A percentile compares a stretch with the other conserved stretches of the same genome.
Evolutionary conservation across 345 rosid species (phyloP).

Genomic region (Fremontodendron californicum): DNA sequence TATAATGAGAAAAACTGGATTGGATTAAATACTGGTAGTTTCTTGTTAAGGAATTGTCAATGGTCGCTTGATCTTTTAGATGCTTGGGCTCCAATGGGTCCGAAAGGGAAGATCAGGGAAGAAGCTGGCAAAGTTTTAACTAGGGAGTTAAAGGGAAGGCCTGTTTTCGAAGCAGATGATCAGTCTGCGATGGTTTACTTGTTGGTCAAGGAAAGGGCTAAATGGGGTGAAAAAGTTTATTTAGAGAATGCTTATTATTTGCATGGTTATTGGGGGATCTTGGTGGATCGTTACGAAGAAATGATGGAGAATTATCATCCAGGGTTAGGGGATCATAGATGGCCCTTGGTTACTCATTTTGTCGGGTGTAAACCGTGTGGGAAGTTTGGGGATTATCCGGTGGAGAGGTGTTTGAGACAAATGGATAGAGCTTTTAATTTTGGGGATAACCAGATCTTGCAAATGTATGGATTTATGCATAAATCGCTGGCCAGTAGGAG

Average conservation of each 20-base stretch:
- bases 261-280: constrained; percentile 70
- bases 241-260: constrained; percentile 60
- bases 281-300: constrained; percentile 63
- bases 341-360: constrained; percentile 76
- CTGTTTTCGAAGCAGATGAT: constrained; percentile 64
- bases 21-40: constrained; percentile 65
- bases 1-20: constrained; percentile 68
- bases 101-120: constrained; percentile 57
- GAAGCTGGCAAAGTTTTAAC: constrained; percentile 58
- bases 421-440: constrained; percentile 73
- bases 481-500: constrained; percentile 42
- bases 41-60: constrained; percentile 54
- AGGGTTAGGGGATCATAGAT: constrained; percentile 60
- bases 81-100: constrained; percentile 73
- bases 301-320: constrained; percentile 61
- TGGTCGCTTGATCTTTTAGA: constrained; percentile 65
- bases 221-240: constrained; percentile 63
- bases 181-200: constrained; percentile 71
- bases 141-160: constrained; percentile 54
- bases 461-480: constrained; percentile 65
- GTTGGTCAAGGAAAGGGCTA: constrained; percentile 49
- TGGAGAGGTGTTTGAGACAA: constrained; percentile 59
- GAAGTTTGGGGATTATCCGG: constrained; percentile 61
- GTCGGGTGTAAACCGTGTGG: constrained; percentile 81
- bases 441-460: constrained; percentile 63